These are phyloP conservation scores for Monosporascus sp. DNA, from an alignment of 2,329 filamentous ascomycete genomes.

Conservation along the genomic window DNA sequence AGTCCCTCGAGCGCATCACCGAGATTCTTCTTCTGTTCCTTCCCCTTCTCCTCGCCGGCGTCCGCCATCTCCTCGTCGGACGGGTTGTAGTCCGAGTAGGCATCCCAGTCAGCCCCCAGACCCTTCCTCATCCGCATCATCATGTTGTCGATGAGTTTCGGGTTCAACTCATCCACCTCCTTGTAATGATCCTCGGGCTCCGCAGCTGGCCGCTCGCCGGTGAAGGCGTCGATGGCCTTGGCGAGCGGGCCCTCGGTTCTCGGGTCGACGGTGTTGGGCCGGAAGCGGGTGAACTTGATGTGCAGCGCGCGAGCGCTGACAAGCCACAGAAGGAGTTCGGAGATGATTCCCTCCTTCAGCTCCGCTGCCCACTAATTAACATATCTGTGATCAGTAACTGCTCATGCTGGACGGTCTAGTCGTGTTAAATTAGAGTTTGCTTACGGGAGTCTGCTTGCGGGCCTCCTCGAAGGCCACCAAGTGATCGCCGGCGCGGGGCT, in stretches of 20 bases:
- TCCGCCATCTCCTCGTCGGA: background rate
- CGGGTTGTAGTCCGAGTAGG: background rate
- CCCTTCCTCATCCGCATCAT: background rate
- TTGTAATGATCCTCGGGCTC: background rate
- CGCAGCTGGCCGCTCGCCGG: background rate
- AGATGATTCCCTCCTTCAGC: background rate
- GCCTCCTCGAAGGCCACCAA: background rate
- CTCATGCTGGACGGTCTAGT: background rate
- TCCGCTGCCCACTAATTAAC: background rate
- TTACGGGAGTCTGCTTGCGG: background rate
- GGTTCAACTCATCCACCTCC: background rate
- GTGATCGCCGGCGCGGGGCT: background rate
- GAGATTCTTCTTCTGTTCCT: background rate
- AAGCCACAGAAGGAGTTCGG: background rate
- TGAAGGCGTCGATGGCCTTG: background rate
- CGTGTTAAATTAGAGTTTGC: background rate
- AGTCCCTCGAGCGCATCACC: no score
- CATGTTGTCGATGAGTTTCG: background rate
- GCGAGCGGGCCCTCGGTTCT: background rate
- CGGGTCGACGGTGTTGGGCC: background rate
- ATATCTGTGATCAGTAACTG: background rate
- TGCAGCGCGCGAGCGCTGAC: background rate
- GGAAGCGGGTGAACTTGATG: background rate
- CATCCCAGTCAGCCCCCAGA: background rate
- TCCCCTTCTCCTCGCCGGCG: background rate